Percentiles rank a stretch among this genome's conserved stretches.
Evolutionary conservation across 768 basidiomycete species (phyloP).

Genomic region (Phylloporus rhodoxanthus): DNA sequence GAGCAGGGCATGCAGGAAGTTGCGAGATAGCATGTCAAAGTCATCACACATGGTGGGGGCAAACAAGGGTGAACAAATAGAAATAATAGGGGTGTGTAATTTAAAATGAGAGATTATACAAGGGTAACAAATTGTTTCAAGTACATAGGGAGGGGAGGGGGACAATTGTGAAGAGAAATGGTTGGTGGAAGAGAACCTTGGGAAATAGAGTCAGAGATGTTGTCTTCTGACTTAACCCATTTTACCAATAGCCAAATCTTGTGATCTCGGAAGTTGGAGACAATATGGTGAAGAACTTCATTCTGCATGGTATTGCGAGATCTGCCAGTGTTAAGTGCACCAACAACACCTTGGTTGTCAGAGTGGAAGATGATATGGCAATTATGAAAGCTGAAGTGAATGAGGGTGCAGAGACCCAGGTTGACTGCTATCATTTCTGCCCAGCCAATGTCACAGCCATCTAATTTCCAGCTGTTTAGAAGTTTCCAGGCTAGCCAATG

Average conservation of each 20-base stretch:
- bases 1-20: too few species aligned
- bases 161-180: neutral
- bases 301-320: slow-evolving; percentile 1
- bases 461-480: neutral
- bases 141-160: slow-evolving; percentile 4
- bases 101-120: too few species aligned
- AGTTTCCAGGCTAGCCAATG: neutral
- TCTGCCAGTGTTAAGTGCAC: neutral
- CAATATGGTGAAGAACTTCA: too few species aligned
- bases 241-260: too few species aligned
- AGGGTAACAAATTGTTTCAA: neutral
- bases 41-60: too few species aligned
- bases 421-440: neutral
- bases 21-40: fast-evolving
- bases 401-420: neutral
- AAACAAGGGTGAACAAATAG: too few species aligned
- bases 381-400: slow-evolving; percentile 12
- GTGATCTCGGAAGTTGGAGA: too few species aligned
- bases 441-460: neutral
- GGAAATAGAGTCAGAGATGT: slow-evolving; percentile 22
- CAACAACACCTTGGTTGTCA: slow-evolving; percentile 39
- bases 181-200: slow-evolving; percentile 25
- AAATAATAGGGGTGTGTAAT: too few species aligned
- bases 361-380: slow-evolving; percentile 31
- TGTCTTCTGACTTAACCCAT: too few species aligned